Base-by-base conservation (phyloP, 2,329 filamentous ascomycete species). In the Cladosporium sp. region DNA sequence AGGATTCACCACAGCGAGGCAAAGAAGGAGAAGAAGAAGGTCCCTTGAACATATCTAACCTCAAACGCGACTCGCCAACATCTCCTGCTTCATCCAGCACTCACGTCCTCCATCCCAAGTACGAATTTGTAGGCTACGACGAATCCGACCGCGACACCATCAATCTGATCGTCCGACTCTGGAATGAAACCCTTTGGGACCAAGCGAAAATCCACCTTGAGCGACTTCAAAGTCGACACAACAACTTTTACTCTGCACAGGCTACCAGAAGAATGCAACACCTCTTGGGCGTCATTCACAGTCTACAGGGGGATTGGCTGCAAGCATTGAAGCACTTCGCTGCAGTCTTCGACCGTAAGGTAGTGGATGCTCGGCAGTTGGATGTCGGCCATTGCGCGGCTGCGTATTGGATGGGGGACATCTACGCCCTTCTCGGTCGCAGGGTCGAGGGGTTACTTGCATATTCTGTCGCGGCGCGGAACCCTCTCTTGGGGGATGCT, bases 371-470 rank as follows among this genome's bases (percentile, higher is more conserved):
- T 9, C 13, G n/a, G 7, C 39, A 57, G 5, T 44, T 61, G 8
- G 58, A 63, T 32, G 53, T 48, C 24, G 60, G 58, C 13, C 59
- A 61, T 40, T 59, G 58, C 32, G 58, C 58, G 11, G 59, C 60
- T 11, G 59, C 59, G 11, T 60, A 59, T 32, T 61, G 60, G 59
- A 52, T 61, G 15, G 60, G 54, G 7, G 60, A 63, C 43, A 38
- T 55, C 15, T 63, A 58, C 39, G 47, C 53, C 19, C 52, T 59
- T 37, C 50, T 54, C 7, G 55, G 58, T 36, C 52, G 57, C 3
- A 49, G 54, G 27, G 49, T 53, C 2, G 60, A 63, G 27, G 60
- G 57, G 3, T 42, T 57, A 24, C 44, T 61, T 3, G 56, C 59
- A 5, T 63, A 63, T 30, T 52, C 47, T 2, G 43, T 63, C 30